These are phyloP conservation scores for Endocalyx cinctus DNA, from an alignment of 2,329 filamentous ascomycete species.

Conservation along the genomic window DNA sequence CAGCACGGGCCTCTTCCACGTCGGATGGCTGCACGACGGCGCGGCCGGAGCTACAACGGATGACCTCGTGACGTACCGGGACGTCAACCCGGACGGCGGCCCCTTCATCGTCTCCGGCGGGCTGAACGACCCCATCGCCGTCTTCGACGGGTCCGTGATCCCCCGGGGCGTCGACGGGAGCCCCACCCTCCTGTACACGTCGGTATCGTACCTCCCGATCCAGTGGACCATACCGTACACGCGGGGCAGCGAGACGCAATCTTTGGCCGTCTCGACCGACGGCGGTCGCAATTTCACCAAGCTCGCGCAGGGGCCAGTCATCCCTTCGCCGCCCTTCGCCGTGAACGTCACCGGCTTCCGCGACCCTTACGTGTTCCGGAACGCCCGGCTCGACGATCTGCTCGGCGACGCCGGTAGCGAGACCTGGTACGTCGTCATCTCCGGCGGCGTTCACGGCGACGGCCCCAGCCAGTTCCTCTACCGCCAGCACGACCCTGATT, in stretches of 20 bases:
- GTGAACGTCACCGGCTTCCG: constrained; percentile 38
- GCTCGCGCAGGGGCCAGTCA: constrained; percentile 30
- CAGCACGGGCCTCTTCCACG: constrained; percentile 37
- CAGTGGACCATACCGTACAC: constrained; percentile 41
- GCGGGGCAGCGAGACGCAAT: constrained; percentile 41
- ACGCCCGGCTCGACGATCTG: constrained; percentile 28
- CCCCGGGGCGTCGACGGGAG: constrained; percentile 37
- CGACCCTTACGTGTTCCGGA: constrained; percentile 38
- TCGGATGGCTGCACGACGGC: constrained; percentile 36
- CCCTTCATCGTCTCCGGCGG: constrained; percentile 25
- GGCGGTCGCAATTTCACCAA: constrained; percentile 35
- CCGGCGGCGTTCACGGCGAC: constrained; percentile 33
- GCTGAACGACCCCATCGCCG: constrained; percentile 35
- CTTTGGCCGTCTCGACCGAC: constrained; percentile 32
- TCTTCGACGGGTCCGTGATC: constrained; percentile 42
- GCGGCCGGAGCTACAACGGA: constrained; percentile 35
- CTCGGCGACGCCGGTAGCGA: constrained; percentile 25
- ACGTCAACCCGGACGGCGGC: constrained; percentile 33
- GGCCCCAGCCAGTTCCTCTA: constrained; percentile 37
- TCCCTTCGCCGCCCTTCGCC: constrained; percentile 33
- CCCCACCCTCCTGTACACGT: constrained; percentile 40
- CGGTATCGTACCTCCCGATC: constrained; percentile 38
- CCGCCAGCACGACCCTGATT: constrained; percentile 30
- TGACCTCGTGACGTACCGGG: constrained; percentile 34
- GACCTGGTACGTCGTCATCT: constrained; percentile 36